Conservation (phyloP, 2,329 filamentous ascomycete species). For the Colletotrichum neosansevieriae region DNA sequence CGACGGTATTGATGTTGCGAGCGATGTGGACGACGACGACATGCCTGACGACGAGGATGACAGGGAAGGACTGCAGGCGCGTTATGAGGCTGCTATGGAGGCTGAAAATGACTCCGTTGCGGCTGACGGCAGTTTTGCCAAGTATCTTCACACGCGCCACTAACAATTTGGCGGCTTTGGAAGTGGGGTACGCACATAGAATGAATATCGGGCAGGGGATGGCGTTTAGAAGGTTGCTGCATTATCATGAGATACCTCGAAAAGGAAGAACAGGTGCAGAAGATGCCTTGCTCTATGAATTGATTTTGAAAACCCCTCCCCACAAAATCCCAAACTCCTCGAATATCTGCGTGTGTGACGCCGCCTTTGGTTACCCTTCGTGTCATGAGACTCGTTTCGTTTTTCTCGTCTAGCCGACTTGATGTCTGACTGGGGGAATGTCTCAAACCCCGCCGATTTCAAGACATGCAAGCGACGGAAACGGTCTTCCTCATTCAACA, state of each 20-base stretch:
- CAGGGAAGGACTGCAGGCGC: conserved; percentile 75
- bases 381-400: not conserved
- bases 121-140: conserved; percentile 72
- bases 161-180: conserved; percentile 27
- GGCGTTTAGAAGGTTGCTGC: conserved; percentile 40
- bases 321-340: conserved; percentile 31
- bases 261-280: conserved; percentile 39
- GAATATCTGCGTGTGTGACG: conserved; percentile 10
- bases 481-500: not conserved
- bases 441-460: not conserved
- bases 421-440: not conserved
- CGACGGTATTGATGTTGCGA: conserved; percentile 65
- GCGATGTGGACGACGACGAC: conserved; percentile 70
- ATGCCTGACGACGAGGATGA: conserved; percentile 70
- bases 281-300: conserved; percentile 39
- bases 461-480: not conserved
- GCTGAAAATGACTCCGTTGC: conserved; percentile 65
- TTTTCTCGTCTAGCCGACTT: not conserved
- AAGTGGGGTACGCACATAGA: conserved; percentile 43
- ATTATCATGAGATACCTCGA: conserved; percentile 42
- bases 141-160: conserved; percentile 65
- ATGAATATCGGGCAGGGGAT: conserved; percentile 25
- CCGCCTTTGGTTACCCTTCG: not conserved
- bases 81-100: conserved; percentile 82
- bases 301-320: conserved; percentile 34